Base-by-base conservation (phyloP, 148 eudicot species). In the Chenopodium quinoa region DNA sequence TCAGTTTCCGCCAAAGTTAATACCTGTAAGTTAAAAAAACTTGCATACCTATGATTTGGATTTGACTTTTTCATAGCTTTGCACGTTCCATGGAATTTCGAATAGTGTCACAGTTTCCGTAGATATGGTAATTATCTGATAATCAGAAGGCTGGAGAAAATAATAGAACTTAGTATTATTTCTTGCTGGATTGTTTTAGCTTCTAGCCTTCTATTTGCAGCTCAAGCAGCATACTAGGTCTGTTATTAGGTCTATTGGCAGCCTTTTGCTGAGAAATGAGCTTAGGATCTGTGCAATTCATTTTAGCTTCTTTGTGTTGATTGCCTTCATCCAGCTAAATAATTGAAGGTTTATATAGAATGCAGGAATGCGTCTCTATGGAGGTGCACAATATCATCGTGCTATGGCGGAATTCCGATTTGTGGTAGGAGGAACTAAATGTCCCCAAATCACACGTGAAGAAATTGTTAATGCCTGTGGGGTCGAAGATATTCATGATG, bases 391-490 rank as follows among this genome's bases (percentile, higher is more conserved):
- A 76, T 96, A 96, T 86, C 99, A 96, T 79, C 98, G 99, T 80
- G 98, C 99, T 75, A 96, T 96, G 99, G 99, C 98, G 84, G 99
- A 96, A 81, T 96, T 96, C 73, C 98, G 99, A 65, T 96, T 96
- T 88, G 95, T 92, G 68, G 97, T 93, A 75, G 99, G 99, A 81
- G 99, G 98, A 79, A 91, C 88, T 74, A 96, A 96, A 92, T 93
- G 99, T 83, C 99, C 99, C 80, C 95, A 93, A 78, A 93, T 96
- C 70, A 91, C 99, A 52, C 96, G 99, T 78, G 99, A 96, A 88
- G 99, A 96, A 89, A 96, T 96, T 47, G 97, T 96, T 71, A 96
- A 96, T 90, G 99, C 99, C 56, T 96, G 99, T 89, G 99, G 99
- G 84, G 99, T 96, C 52, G 99, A 96, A 87, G 99, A 96, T 88